Percentiles rank a stretch among this genome's conserved stretches.
Conservation (phyloP, 257 asterid species). For the Haberlea rhodopensis region DNA sequence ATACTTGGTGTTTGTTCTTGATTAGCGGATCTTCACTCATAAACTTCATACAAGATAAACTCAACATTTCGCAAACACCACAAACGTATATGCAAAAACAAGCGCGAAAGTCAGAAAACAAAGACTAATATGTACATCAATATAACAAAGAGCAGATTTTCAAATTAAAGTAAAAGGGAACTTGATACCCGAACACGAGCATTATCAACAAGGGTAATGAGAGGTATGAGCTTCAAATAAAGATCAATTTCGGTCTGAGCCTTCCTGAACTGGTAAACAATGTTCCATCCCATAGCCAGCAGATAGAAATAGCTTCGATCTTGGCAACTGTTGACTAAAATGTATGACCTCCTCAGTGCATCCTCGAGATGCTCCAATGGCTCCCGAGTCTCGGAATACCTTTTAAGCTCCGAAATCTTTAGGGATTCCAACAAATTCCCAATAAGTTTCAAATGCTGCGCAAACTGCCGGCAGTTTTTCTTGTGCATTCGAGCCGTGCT, state of each 20-base stretch:
- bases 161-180: conserved; percentile 20
- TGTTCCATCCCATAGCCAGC: conserved; percentile 96
- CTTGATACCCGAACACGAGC: conserved; percentile 80
- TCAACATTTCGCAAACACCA: not conserved
- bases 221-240: conserved; percentile 86
- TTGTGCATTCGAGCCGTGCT: conserved; percentile 87
- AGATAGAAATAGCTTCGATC: conserved; percentile 80
- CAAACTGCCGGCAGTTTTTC: conserved; percentile 76
- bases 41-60: not conserved
- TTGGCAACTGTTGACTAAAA: conserved; percentile 82
- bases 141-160: conserved; percentile 9
- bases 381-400: conserved; percentile 80
- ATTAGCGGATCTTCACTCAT: not conserved
- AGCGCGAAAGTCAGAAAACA: not conserved
- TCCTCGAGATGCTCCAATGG: conserved; percentile 89
- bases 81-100: not conserved
- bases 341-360: conserved; percentile 74
- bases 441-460: conserved; percentile 71
- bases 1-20: not conserved
- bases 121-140: not conserved
- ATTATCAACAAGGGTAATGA: conserved; percentile 85
- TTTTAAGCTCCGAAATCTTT: conserved; percentile 72
- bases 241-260: conserved; percentile 88
- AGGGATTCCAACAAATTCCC: conserved; percentile 81
- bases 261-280: conserved; percentile 86